Base-by-base conservation (phyloP, 768 basidiomycete genomes). In the Leucocoprinus leucothites region DNA sequence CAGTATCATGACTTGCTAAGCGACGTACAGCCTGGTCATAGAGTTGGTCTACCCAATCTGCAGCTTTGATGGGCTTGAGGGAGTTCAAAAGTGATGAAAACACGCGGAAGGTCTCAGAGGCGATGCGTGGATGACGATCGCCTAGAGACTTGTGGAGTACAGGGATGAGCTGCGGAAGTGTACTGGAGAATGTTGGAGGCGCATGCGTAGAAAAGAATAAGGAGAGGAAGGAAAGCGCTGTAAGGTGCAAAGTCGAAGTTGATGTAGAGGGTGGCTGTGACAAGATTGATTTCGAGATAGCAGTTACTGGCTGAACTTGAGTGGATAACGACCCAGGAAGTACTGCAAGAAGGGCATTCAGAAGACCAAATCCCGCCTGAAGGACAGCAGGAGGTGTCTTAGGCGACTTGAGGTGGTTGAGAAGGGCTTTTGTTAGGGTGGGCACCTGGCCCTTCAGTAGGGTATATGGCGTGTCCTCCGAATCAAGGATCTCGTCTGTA, bases 41-140 rank as follows among this genome's bases (percentile, higher is more conserved):
- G 3, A 97, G 76, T 9, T 74, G 64, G 52, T 90, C 82, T 3
- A 82, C 69, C 91, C 91, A 93, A 14, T 84, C 82, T 5, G 69
- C 72, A 53, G 74, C 65, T 59, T 82, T 83, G 45, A 89, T 68
- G 1, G 92, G 92, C 46, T 87, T 85, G 36, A 89, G 71, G 2
- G 89, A 80, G 58, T 82, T 85, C 26, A 97, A 77, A 6, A 99
- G 74, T 1, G 93, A 79, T 1, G 93, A 92, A 63, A 92, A 93
- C 1, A 87, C 89, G 35, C 84, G 82, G 79, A 98, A 94, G 0
- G 93, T 82, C 63, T 95, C 93, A 2, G 93, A 86, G 4, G 85
- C 87, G 57, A 98, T 82, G 57, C 93, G 86, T 34, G 95, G 95
- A 65, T 94, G 91, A 60, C 87, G 86, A 68, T 98, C 94, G 18